Conservation (phyloP, 2,329 filamentous ascomycete genomes). For the Claviceps pazoutovae region DNA sequence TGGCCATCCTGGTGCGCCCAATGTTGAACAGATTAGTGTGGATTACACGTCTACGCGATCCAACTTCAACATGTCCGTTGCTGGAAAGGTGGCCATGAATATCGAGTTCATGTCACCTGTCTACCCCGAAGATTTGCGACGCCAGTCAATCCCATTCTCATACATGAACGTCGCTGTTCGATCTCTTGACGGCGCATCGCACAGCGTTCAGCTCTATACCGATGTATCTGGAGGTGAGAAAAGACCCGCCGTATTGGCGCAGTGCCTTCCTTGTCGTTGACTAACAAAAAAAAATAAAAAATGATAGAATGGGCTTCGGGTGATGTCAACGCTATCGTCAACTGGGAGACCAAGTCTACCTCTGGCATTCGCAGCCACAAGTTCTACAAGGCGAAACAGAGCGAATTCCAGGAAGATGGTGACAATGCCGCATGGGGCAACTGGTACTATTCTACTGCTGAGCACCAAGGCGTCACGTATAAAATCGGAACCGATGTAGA, state of each 20-base stretch:
- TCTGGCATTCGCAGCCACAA: slow-evolving; percentile 49
- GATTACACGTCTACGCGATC: slow-evolving; percentile 62
- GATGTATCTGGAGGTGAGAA: slow-evolving; percentile 41
- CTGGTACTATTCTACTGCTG: slow-evolving; percentile 59
- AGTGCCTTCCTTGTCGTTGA: background rate
- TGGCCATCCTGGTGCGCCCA: slow-evolving; percentile 29
- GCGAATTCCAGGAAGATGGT: slow-evolving; percentile 50
- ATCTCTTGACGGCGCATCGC: slow-evolving; percentile 46
- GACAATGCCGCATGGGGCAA: slow-evolving; percentile 74
- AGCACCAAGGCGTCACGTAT: slow-evolving; percentile 39
- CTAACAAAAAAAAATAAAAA: background rate
- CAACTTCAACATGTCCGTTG: slow-evolving; percentile 54
- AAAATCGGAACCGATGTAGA: slow-evolving; percentile 53
- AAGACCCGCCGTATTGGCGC: background rate
- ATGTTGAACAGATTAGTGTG: slow-evolving; percentile 47
- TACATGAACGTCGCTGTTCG: slow-evolving; percentile 52
- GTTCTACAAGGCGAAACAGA: slow-evolving; percentile 45
- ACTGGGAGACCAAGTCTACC: slow-evolving; percentile 45
- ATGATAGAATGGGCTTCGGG: slow-evolving; percentile 56
- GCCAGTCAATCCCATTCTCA: slow-evolving; percentile 57
- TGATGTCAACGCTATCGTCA: slow-evolving; percentile 36
- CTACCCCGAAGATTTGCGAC: slow-evolving; percentile 48
- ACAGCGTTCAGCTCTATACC: slow-evolving; percentile 56
- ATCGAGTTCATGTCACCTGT: slow-evolving; percentile 60
- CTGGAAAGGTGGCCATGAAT: slow-evolving; percentile 45